A percentile compares a stretch with the other conserved stretches of the same genome.
Conservation (phyloP, 805 yeast species). For the Candida taoyuanica region DNA sequence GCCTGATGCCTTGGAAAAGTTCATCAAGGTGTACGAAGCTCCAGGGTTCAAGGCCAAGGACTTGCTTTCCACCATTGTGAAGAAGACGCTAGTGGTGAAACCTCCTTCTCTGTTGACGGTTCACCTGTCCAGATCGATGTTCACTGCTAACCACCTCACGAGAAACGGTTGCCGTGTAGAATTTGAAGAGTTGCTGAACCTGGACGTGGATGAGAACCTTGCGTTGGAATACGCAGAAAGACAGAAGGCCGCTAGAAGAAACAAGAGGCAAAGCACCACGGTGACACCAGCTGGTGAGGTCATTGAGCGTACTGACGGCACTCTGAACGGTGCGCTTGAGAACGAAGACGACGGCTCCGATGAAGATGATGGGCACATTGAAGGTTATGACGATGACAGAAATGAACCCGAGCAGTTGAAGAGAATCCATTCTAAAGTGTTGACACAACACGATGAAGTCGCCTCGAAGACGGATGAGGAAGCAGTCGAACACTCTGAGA, state of each 20-base stretch:
- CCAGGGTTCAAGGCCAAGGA: constrained; percentile 39
- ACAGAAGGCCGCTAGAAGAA: constrained; percentile 18
- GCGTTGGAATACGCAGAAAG: constrained; percentile 28
- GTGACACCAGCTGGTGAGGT: constrained; percentile 14
- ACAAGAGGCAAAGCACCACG: constrained; percentile 10
- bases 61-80: constrained; percentile 62
- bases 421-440: constrained; percentile 24
- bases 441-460: constrained; percentile 22
- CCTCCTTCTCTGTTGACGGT: constrained; percentile 71
- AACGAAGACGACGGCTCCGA: constrained; percentile 19
- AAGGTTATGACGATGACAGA: constrained; percentile 27
- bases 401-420: constrained; percentile 21
- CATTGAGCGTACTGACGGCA: constrained; percentile 3
- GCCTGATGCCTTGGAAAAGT: constrained; percentile 43
- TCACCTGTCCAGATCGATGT: constrained; percentile 85
- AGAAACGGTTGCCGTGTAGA: constrained; percentile 72
- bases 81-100: constrained; percentile 53
- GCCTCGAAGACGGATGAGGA: constrained; percentile 8
- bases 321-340: constrained; percentile 5
- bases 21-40: constrained; percentile 42
- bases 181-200: constrained; percentile 51
- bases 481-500: constrained; percentile 17
- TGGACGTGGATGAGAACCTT: constrained; percentile 42
- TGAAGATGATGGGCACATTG: constrained; percentile 42
- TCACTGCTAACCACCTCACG: constrained; percentile 57